phyloP scores from a whole-genome alignment of 345 rosid species.

The Nephelium lappaceum region DNA sequence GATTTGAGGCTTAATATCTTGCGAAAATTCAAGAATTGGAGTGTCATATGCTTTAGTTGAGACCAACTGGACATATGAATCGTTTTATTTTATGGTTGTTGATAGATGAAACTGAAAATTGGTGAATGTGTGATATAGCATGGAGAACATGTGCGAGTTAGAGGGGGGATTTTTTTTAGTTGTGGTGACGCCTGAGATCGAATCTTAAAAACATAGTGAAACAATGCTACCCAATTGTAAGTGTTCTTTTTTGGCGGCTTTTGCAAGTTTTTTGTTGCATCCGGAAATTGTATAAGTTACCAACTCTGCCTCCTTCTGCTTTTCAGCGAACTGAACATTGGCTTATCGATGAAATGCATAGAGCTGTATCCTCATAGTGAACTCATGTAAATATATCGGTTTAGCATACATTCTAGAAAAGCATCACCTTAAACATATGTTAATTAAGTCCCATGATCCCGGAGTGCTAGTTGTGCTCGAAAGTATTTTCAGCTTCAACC shows the following conservation, averaged over 20 bases:
- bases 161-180: no score
- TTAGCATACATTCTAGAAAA: constrained; percentile 1
- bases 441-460: constrained; percentile 84
- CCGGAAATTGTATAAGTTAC: background rate
- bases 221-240: constrained; percentile 81
- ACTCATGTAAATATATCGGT: background rate
- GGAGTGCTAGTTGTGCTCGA: constrained; percentile 78
- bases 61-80: background rate
- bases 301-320: constrained; percentile 16
- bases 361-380: constrained; percentile 78
- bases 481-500: constrained; percentile 79
- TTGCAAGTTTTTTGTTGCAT: constrained; percentile 7
- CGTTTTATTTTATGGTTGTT: background rate
- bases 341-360: constrained; percentile 78
- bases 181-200: constrained; percentile 39
- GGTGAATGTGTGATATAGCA: background rate
- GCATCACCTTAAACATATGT: constrained; percentile 49
- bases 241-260: constrained; percentile 19
- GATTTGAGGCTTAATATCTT: background rate
- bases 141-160: background rate
- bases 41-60: background rate
- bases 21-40: background rate
- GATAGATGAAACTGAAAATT: background rate
- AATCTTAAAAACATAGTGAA: constrained; percentile 57
- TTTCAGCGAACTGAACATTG: constrained; percentile 64